A percentile compares a stretch with the other conserved stretches of the same genome.
These are phyloP conservation scores for Aspergillus nanangensis DNA, from an alignment of 495 filamentous ascomycete species.

Conservation along the genomic window DNA sequence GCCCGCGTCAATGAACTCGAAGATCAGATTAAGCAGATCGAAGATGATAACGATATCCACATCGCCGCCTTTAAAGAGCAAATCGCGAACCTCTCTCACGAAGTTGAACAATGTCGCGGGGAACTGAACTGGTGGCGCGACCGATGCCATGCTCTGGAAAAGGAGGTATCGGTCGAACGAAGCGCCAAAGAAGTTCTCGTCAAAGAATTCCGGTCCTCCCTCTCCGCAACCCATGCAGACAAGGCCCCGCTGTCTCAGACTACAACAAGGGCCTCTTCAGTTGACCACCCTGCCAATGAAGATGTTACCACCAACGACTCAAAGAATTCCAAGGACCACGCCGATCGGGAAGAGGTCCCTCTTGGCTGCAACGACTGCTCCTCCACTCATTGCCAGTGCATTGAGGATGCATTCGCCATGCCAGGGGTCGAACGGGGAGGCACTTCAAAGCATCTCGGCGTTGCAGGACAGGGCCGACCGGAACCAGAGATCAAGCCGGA, in stretches of 20 bases:
- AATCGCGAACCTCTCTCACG: constrained; percentile 46
- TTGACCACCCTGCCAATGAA: constrained; percentile 4
- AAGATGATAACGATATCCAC: constrained; percentile 46
- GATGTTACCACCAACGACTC: constrained; percentile 3
- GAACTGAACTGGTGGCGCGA: constrained; percentile 46
- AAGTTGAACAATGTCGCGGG: constrained; percentile 45
- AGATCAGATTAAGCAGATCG: constrained; percentile 69
- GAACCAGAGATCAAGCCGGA: constrained; percentile 46
- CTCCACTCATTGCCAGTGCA: constrained; percentile 59
- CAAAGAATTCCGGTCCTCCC: constrained; percentile 34
- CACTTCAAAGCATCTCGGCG: constrained; percentile 24
- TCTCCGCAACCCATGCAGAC: constrained; percentile 26
- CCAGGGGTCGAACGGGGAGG: constrained; percentile 25
- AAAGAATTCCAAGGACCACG: constrained; percentile 7
- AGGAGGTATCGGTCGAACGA: constrained; percentile 40
- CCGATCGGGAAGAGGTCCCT: constrained; percentile 29
- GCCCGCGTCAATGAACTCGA: constrained; percentile 83
- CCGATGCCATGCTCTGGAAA: constrained; percentile 45
- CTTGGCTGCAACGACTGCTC: constrained; percentile 64
- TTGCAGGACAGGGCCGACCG: neutral
- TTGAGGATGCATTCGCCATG: constrained; percentile 60
- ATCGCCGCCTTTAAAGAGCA: constrained; percentile 38
- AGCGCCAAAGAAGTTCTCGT: constrained; percentile 38
- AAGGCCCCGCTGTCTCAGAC: no score
- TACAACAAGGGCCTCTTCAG: neutral